Evolutionary conservation across 2,329 filamentous ascomycete species (phyloP).

Genomic region (Alternaria gansuensis): DNA sequence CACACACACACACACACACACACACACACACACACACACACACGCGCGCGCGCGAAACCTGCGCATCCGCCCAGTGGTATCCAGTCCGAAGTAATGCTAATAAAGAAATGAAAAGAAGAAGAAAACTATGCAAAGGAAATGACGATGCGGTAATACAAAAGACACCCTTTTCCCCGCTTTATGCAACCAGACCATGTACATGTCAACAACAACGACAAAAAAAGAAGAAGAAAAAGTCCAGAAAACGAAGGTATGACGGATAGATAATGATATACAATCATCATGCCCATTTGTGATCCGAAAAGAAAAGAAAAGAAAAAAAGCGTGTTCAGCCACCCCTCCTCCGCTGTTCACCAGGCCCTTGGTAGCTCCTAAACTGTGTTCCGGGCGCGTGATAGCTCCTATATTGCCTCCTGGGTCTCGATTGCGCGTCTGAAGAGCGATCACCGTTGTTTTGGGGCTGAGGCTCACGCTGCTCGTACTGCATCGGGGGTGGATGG

Average conservation of each 20-base stretch:
- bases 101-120: background rate
- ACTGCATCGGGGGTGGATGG: constrained; percentile 30
- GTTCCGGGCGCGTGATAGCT: constrained; percentile 48
- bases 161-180: background rate
- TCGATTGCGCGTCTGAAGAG: constrained; percentile 34
- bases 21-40: too few relatives aligned
- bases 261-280: constrained; percentile 4
- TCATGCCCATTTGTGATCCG: background rate
- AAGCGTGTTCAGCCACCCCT: constrained; percentile 30
- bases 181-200: background rate
- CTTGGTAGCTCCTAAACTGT: constrained; percentile 47
- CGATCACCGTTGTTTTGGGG: constrained; percentile 17
- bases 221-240: background rate
- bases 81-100: background rate
- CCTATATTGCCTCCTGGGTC: constrained; percentile 43
- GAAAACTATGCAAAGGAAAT: background rate
- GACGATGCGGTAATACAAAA: constrained; percentile 1
- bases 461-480: constrained; percentile 35
- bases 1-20: too few relatives aligned
- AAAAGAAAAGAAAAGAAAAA: background rate
- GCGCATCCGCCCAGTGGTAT: background rate
- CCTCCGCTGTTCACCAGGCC: constrained; percentile 37
- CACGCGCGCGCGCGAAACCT: background rate
- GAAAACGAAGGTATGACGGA: background rate
- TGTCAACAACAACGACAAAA: background rate